These are phyloP conservation scores for Umbelopsis ramanniana DNA, from an alignment of 192 early-diverging fungal genomes.

Conservation along the genomic window DNA sequence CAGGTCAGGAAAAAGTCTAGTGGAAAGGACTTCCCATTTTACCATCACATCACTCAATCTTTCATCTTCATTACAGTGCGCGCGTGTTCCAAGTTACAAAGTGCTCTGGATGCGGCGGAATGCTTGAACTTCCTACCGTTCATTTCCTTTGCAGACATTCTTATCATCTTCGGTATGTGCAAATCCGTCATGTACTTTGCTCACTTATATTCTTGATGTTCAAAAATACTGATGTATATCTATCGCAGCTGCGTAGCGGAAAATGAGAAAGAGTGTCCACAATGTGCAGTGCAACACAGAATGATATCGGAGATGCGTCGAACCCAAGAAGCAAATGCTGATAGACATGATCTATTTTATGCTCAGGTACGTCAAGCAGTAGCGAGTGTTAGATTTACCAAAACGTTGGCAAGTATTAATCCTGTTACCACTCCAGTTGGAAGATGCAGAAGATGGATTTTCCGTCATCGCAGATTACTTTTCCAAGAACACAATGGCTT, in stretches of 20 bases:
- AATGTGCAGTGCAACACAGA: slow-evolving; percentile 85
- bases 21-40: background rate
- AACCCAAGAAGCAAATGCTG: slow-evolving; percentile 77
- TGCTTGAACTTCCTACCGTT: slow-evolving; percentile 87
- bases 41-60: background rate
- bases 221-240: background rate
- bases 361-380: slow-evolving; percentile 57
- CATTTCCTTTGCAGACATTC: slow-evolving; percentile 96
- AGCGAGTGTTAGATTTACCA: slow-evolving; percentile 23
- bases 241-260: slow-evolving; percentile 54
- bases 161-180: slow-evolving; percentile 81
- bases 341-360: slow-evolving; percentile 81
- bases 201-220: background rate
- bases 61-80: slow-evolving; percentile 33
- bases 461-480: slow-evolving; percentile 89
- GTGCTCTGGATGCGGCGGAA: slow-evolving; percentile 70
- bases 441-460: slow-evolving; percentile 84
- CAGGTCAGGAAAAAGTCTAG: slow-evolving; percentile 41
- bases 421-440: slow-evolving; percentile 53
- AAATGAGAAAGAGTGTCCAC: slow-evolving; percentile 68
- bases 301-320: slow-evolving; percentile 80
- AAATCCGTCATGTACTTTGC: too few species aligned
- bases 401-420: background rate
- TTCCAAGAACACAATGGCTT: slow-evolving; percentile 81
- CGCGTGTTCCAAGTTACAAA: slow-evolving; percentile 80